phyloP scores from a whole-genome alignment of 1,139 yeast genomes.

The Hemisphaericaspora xylofermentans region DNA sequence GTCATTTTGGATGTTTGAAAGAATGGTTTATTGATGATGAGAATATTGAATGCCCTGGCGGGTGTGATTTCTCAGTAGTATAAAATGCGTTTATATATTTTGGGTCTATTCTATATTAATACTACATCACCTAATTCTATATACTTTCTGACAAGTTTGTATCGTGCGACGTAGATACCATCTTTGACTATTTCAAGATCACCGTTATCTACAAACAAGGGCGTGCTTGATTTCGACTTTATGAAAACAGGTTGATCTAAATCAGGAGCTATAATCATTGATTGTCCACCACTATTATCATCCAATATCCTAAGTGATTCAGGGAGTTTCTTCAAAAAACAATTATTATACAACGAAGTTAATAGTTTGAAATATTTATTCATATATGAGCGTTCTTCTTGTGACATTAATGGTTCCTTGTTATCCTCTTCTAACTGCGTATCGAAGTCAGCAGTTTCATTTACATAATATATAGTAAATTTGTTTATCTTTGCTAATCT shows the following conservation, averaged over 20 bases:
- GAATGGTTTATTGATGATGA: conserved; percentile 72
- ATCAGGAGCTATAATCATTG: conserved; percentile 81
- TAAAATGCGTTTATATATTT: background rate
- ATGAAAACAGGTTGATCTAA: conserved; percentile 74
- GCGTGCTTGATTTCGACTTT: conserved; percentile 41
- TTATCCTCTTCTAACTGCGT: conserved; percentile 19
- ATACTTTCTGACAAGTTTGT: conserved; percentile 48
- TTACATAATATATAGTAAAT: conserved; percentile 56
- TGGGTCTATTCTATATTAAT: conserved; percentile 33
- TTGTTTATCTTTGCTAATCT: conserved; percentile 73
- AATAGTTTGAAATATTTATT: conserved; percentile 62
- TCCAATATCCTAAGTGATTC: conserved; percentile 66
- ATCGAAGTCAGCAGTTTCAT: conserved; percentile 12
- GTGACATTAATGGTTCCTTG: conserved; percentile 42
- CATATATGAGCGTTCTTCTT: conserved; percentile 63
- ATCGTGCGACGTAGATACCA: conserved; percentile 78
- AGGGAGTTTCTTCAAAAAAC: conserved; percentile 71
- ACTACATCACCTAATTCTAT: conserved; percentile 43
- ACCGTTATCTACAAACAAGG: conserved; percentile 29
- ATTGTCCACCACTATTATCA: conserved; percentile 71
- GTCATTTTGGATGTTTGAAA: conserved; percentile 78
- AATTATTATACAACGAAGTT: conserved; percentile 62
- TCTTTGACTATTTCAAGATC: conserved; percentile 60
- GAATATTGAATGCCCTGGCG: conserved; percentile 78
- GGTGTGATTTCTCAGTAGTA: conserved; percentile 41